Percentiles rank a stretch among this genome's conserved stretches.
Conservation (phyloP, 2,329 filamentous ascomycete species). For the Alternaria triticina region DNA sequence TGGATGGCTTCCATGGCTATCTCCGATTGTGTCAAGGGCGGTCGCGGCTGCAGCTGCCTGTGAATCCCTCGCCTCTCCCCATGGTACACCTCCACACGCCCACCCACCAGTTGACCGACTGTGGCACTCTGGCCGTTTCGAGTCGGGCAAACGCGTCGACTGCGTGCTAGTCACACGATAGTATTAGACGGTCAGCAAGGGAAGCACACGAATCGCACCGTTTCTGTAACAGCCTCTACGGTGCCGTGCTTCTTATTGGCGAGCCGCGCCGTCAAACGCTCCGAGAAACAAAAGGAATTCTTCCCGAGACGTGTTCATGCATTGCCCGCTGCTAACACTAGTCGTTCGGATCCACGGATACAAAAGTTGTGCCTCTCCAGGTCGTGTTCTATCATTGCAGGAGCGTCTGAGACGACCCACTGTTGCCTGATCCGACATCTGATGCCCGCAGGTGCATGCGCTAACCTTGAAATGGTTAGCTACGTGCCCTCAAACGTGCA, state of each 20-base stretch:
- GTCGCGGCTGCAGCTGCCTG: background rate
- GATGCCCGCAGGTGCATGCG: background rate
- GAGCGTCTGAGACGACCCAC: conserved; percentile 1
- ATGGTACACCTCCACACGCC: conserved; percentile 4
- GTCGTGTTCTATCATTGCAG: conserved; percentile 10
- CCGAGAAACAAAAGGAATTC: conserved; percentile 16
- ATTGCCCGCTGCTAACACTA: background rate
- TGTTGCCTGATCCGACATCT: background rate
- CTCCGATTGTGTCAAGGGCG: background rate
- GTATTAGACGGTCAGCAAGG: background rate
- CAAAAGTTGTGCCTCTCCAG: background rate
- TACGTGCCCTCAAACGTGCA: background rate
- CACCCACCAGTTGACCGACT: background rate
- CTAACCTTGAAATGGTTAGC: background rate
- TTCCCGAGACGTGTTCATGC: conserved; percentile 13
- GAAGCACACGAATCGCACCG: background rate
- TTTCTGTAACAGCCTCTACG: conserved; percentile 13
- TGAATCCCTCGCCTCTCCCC: background rate
- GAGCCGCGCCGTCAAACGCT: conserved; percentile 8
- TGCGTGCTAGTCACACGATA: background rate
- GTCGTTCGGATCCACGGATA: background rate
- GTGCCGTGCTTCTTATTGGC: conserved; percentile 3
- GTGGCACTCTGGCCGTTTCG: conserved; percentile 20
- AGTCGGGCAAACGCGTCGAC: conserved; percentile 4
- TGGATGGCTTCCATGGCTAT: background rate